These are phyloP conservation scores for Epichloe brachyelytri DNA, from an alignment of 2,329 filamentous ascomycete species.

Conservation along the genomic window DNA sequence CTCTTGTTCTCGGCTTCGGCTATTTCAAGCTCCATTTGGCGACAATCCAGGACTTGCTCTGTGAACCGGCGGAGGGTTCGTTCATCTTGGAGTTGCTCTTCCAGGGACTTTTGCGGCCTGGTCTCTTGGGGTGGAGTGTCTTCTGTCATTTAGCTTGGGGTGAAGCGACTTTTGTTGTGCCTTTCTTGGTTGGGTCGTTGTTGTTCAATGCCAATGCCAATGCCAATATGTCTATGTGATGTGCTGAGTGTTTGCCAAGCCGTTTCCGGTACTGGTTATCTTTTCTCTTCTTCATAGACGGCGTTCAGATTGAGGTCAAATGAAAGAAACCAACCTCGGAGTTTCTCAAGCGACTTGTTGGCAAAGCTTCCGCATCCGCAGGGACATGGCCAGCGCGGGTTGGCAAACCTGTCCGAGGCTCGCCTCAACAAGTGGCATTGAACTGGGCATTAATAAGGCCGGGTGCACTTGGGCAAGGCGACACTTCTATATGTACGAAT, in stretches of 20 bases:
- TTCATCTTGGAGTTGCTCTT: conserved; percentile 18
- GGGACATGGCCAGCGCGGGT: neutral
- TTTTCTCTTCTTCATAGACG: too few relatives aligned
- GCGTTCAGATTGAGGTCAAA: too few relatives aligned
- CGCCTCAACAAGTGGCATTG: neutral
- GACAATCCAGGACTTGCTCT: conserved; percentile 23
- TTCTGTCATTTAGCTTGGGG: neutral
- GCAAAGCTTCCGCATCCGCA: neutral
- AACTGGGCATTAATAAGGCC: conserved; percentile 1
- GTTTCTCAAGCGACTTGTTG: too few relatives aligned
- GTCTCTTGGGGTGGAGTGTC: neutral
- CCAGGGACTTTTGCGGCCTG: conserved; percentile 7
- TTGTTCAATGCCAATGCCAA: too few relatives aligned
- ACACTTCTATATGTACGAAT: neutral
- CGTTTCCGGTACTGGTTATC: too few relatives aligned
- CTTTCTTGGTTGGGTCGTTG: too few relatives aligned
- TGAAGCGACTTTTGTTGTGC: neutral
- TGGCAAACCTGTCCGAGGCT: neutral
- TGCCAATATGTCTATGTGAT: too few relatives aligned
- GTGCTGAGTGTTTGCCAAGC: too few relatives aligned
- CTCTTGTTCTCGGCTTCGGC: conserved; percentile 17
- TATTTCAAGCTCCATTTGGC: conserved; percentile 21
- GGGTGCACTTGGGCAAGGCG: neutral
- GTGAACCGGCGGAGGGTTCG: conserved; percentile 22
- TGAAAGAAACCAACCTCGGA: too few relatives aligned